Evolutionary conservation across 345 rosid genomes (phyloP).

Genomic region (Eutrema yunnanense): DNA sequence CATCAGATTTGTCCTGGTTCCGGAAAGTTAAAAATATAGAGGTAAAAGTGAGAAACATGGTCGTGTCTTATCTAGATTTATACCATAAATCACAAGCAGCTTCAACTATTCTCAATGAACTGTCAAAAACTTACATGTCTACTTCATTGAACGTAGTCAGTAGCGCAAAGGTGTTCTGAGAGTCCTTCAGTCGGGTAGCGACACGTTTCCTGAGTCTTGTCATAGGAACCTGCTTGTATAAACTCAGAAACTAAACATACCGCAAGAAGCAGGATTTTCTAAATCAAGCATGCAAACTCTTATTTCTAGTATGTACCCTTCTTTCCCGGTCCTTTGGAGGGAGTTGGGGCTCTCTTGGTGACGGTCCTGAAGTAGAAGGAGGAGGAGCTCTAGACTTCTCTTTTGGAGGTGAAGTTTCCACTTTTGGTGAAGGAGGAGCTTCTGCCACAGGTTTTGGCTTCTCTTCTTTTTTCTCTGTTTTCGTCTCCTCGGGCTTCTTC

Average conservation of each 20-base stretch:
- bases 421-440: conserved; percentile 29
- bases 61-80: not conserved
- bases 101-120: not conserved
- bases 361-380: conserved; percentile 43
- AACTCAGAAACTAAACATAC: not conserved
- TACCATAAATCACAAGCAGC: not conserved
- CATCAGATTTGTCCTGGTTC: conserved; percentile 78
- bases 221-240: conserved; percentile 69
- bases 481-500: conserved; percentile 35
- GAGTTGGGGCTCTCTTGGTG: conserved; percentile 76
- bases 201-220: conserved; percentile 91
- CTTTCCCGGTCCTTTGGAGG: conserved; percentile 92
- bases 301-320: conserved; percentile 43
- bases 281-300: not conserved
- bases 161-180: conserved; percentile 90
- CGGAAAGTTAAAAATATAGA: not conserved
- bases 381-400: conserved; percentile 44
- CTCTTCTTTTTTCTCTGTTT: conserved; percentile 27
- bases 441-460: conserved; percentile 41
- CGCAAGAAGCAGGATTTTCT: not conserved
- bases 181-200: conserved; percentile 84
- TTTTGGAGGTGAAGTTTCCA: conserved; percentile 10
- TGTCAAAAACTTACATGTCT: conserved; percentile 53
- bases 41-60: not conserved
- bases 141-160: conserved; percentile 93